phyloP scores from a whole-genome alignment of 2,329 filamentous ascomycete species.

The Aspergillus clavatus region DNA sequence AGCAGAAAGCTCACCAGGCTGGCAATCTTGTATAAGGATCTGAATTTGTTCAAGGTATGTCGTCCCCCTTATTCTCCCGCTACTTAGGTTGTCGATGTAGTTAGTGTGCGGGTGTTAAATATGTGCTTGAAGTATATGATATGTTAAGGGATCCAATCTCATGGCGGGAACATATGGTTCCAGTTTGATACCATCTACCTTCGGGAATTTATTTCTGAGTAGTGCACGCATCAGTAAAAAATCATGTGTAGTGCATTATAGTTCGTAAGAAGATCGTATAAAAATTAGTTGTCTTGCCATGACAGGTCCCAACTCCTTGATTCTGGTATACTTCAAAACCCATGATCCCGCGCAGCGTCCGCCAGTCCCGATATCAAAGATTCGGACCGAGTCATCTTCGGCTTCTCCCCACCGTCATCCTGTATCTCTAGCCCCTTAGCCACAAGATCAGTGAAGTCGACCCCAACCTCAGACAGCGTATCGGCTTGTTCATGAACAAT shows the following conservation, averaged over 20 bases:
- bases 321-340: neutral
- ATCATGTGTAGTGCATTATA: no score
- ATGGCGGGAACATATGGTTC: no score
- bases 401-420: constrained; percentile 16
- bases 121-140: no score
- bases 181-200: no score
- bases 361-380: constrained; percentile 17
- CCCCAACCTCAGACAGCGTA: constrained; percentile 75
- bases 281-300: no score
- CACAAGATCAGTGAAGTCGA: constrained; percentile 83
- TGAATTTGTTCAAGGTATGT: neutral
- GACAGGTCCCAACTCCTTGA: neutral
- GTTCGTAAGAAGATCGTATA: neutral
- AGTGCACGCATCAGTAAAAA: no score
- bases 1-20: neutral
- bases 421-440: constrained; percentile 49
- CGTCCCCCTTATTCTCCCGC: no score
- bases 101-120: no score
- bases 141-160: no score
- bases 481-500: constrained; percentile 74
- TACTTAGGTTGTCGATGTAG: no score
- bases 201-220: no score
- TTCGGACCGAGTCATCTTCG: constrained; percentile 23
- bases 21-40: neutral
- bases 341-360: constrained; percentile 9